Evolutionary conservation across 1,284 basidiomycete species (phyloP), one percentile per base, ranked within the genome.

Genomic region (Leccinum pallidistipes): DNA sequence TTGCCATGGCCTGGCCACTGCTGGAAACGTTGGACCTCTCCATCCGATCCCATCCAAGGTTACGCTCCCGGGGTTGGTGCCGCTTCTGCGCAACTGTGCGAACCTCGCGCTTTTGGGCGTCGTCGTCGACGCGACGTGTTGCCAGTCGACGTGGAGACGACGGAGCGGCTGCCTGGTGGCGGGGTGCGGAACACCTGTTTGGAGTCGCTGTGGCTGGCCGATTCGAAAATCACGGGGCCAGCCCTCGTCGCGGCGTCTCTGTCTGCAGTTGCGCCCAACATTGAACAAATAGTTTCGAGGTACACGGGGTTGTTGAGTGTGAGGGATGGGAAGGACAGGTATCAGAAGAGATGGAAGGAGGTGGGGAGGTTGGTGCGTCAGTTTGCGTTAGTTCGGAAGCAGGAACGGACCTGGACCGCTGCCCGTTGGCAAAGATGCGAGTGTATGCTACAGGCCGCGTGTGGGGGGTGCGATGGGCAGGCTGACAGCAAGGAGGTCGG

Each of bases 71-170:
- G 70, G 70, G 1, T 27, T 72, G 6, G 36, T 70, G 1, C 65
- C 71, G 1, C 66, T 72, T 53, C 31, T 72, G 6, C 60, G 31
- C 1, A n/a, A 62, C 49, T 72, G 70, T 38, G 71, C 73, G 0
- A 52, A 74, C 38, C 65, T 71, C 29, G 12, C 55, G 34, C 63
- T 64, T 24, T 38, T 75, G 31, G 70, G 69, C 0, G 8, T 71
- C 12, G 71, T 74, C 56, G 54, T 71, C 0, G 72, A 75, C 21
- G 70, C 71, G n/a, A 73, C 71, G 45, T 69, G 0, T 8, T 74
- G 0, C 69, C 70, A 0, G 9, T 34, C 21, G 0, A 38, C 0
- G 58, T 59, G 4, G 9, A 56, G 31, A 27, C 2, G 10, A 47
- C 45, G 21, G 45, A 47, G 12, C 45, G 45, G 21, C 60, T 71